These are phyloP conservation scores for Talaromyces sp. DNA, from an alignment of 2,329 filamentous ascomycete genomes.

Conservation along the genomic window DNA sequence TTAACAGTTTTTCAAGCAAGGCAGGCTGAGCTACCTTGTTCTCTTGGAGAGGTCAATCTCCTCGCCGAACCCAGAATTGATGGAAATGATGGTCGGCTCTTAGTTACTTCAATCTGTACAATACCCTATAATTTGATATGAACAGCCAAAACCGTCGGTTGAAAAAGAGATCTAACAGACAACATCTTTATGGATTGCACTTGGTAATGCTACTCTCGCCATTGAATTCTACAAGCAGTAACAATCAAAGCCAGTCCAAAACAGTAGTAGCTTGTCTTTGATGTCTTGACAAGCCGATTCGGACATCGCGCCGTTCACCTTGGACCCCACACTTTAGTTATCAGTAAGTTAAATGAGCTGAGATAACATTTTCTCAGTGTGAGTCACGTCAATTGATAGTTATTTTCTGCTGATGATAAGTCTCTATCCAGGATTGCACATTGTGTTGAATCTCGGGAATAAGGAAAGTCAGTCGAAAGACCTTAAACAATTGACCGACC, in stretches of 20 bases:
- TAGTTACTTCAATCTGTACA: neutral
- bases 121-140: neutral
- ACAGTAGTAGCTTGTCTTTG: too few species aligned
- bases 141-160: neutral
- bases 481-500: neutral
- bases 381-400: neutral
- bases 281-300: neutral
- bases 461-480: neutral
- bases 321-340: neutral
- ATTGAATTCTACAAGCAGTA: neutral
- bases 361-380: neutral
- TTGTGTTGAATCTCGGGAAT: neutral
- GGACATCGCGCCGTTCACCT: constrained; percentile 2
- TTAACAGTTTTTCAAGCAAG: too few species aligned
- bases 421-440: neutral
- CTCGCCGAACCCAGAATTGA: neutral
- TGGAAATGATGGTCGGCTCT: too few species aligned
- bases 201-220: too few species aligned
- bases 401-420: neutral
- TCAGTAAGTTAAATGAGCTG: neutral
- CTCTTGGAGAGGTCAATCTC: neutral
- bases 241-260: neutral
- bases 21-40: too few species aligned
- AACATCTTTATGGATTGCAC: neutral
- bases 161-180: neutral